phyloP scores from a whole-genome alignment of 345 rosid genomes.

The Punica granatum region DNA sequence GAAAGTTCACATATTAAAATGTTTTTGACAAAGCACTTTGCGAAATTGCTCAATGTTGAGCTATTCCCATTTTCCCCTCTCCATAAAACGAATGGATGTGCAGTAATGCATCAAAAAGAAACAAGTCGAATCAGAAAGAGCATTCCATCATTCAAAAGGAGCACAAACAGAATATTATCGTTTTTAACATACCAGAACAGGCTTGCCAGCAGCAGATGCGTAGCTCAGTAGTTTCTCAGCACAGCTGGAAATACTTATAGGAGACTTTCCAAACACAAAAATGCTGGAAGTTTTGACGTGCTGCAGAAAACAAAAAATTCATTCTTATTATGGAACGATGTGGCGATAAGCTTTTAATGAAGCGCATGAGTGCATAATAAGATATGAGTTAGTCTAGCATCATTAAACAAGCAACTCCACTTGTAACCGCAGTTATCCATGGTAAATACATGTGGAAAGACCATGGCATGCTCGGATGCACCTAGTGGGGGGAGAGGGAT shows the following conservation, averaged over 20 bases:
- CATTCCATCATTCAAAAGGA: background rate
- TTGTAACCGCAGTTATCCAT: background rate
- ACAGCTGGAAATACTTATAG: constrained; percentile 37
- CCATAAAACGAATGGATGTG: background rate
- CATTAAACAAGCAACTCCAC: background rate
- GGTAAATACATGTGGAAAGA: background rate
- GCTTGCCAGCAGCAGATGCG: constrained; percentile 33
- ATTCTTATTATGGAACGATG: background rate
- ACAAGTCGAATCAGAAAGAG: background rate
- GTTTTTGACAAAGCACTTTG: background rate
- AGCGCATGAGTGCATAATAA: background rate
- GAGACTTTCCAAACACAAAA: constrained; percentile 76
- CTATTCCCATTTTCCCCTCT: background rate
- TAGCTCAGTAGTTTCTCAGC: constrained; percentile 32
- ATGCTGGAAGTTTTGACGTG: constrained; percentile 74
- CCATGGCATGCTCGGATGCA: background rate
- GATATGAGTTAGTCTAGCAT: background rate
- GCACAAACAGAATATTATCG: background rate
- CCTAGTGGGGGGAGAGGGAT: background rate
- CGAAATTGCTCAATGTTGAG: background rate
- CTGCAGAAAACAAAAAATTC: constrained; percentile 27
- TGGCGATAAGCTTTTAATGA: background rate
- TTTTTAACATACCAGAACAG: constrained; percentile 44
- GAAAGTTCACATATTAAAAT: background rate
- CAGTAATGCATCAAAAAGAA: background rate